Base-by-base conservation (phyloP, 108 stramenopile genomes). In the Seminavis robusta region DNA sequence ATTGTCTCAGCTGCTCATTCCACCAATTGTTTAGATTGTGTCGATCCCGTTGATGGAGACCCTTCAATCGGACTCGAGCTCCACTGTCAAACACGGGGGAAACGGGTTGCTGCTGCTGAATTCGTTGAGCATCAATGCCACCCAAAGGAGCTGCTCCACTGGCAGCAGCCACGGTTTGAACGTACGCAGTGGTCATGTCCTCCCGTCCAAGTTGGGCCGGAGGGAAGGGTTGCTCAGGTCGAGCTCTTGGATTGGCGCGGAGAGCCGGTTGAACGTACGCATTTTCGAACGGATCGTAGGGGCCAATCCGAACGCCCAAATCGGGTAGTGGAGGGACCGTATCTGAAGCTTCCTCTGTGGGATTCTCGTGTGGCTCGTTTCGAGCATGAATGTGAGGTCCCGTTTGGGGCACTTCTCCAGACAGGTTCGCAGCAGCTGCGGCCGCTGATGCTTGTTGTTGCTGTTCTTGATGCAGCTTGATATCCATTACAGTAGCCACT, bases 401-500 rank as follows among this genome's bases (percentile, higher is more conserved):
- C n/a, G n/a, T n/a, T n/a, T n/a, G n/a, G n/a, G n/a, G n/a, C n/a
- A n/a, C n/a, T n/a, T n/a, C n/a, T n/a, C n/a, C n/a, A n/a, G n/a
- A n/a, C n/a, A n/a, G n/a, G n/a, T n/a, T n/a, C n/a, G n/a, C n/a
- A n/a, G n/a, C n/a, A n/a, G n/a, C 26, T 17, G 17, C 31, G 48
- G 36, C 32, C 36, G 43, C 33, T 54, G 52, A 8, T 69, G 51
- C 32, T 60, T 67, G 34, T 52, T 33, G 33, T 24, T 65, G 47
- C 13, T 42, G 64, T 34, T 90, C 88, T 39, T 86, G 77, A 1
- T 68, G 68, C 26, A 94, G 37, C 41, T 66, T 81, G 30, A 90
- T 94, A 52, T 94, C 92, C 92, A 94, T 94, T 20, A 94, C 79
- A 0, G 92, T 88, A 10, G 92, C 92, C 11, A 94, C 86, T 51